Conservation (phyloP, 1,284 basidiomycete genomes). For the Sporisorium exsertum region DNA sequence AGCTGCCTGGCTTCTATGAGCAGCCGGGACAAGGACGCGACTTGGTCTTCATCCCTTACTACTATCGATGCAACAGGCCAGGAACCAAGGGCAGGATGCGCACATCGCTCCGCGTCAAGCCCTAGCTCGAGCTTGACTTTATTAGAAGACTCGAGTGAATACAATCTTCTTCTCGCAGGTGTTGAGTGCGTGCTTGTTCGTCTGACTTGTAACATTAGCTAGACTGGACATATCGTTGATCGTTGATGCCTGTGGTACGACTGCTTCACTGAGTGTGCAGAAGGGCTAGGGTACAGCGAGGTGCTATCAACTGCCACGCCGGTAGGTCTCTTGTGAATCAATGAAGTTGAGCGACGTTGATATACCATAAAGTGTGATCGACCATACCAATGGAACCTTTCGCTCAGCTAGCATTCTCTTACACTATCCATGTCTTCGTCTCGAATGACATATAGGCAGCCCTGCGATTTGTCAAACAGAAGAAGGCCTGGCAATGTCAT, state of each 20-base stretch:
- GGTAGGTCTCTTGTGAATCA: background rate
- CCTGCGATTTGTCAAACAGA: background rate
- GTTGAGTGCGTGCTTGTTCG: background rate
- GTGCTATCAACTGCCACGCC: background rate
- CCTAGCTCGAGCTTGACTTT: background rate
- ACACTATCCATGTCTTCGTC: background rate
- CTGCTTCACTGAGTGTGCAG: background rate
- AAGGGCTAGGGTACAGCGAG: background rate
- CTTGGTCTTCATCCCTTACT: constrained; percentile 26
- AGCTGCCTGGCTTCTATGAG: constrained; percentile 17
- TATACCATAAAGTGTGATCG: background rate
- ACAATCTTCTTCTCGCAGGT: background rate
- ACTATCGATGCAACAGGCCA: constrained; percentile 22
- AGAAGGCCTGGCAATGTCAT: background rate
- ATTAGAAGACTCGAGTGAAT: background rate
- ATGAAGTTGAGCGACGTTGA: background rate
- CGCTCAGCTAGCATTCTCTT: background rate
- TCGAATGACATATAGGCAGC: background rate
- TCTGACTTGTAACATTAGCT: background rate
- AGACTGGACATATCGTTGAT: background rate
- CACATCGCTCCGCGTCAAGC: constrained; percentile 20
- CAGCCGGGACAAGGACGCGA: constrained; percentile 14
- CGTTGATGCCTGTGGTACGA: no score
- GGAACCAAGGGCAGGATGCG: constrained; percentile 24
- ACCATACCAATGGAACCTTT: background rate